Conservation (phyloP, 208 protist species). For the Herpetomonas tarakana region DNA sequence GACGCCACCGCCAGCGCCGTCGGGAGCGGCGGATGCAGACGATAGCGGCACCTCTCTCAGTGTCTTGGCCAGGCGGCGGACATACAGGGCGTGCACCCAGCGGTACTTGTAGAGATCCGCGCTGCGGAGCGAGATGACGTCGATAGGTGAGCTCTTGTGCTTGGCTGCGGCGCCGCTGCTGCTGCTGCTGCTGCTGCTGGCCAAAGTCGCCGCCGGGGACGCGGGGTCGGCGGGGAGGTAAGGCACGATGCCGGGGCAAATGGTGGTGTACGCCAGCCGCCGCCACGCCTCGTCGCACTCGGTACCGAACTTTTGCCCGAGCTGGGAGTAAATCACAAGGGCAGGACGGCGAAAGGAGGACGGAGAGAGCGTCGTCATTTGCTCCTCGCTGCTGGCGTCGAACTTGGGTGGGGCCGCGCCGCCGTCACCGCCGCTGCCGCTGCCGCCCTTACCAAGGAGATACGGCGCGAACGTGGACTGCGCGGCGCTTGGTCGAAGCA, state of each 20-base stretch:
- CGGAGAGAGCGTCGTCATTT: slow-evolving; percentile 52
- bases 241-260: slow-evolving; percentile 47
- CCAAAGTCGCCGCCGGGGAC: background rate
- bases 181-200: background rate
- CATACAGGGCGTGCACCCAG: slow-evolving; percentile 79
- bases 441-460: slow-evolving; percentile 7
- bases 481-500: slow-evolving; percentile 16
- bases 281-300: slow-evolving; percentile 74
- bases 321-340: slow-evolving; percentile 80
- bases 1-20: slow-evolving; percentile 6
- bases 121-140: slow-evolving; percentile 78
- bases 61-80: slow-evolving; percentile 63
- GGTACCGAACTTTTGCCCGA: slow-evolving; percentile 78
- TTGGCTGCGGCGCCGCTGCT: background rate
- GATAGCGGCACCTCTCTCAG: slow-evolving; percentile 20
- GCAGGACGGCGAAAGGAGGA: slow-evolving; percentile 64
- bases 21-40: background rate
- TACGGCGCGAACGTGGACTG: slow-evolving; percentile 24
- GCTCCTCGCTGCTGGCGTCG: slow-evolving; percentile 31
- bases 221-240: slow-evolving; percentile 29
- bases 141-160: slow-evolving; percentile 47
- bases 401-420: slow-evolving; percentile 15
- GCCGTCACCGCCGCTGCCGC: background rate
- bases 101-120: slow-evolving; percentile 78
- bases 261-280: slow-evolving; percentile 63